Base-by-base conservation (phyloP, 129 eudicot species). In the Chrysanthemum seticuspe region DNA sequence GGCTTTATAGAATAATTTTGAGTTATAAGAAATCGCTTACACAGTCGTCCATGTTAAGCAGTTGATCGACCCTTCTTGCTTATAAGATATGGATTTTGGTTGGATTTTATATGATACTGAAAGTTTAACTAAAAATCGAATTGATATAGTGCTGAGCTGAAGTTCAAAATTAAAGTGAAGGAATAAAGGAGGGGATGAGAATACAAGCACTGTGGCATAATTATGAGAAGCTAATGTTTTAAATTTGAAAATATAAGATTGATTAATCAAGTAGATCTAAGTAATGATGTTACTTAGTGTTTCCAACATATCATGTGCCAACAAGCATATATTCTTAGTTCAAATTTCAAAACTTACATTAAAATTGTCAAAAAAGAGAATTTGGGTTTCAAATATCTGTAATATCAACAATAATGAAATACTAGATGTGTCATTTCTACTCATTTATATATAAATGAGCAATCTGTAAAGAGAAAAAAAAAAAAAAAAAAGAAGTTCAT, bases 241-340 rank as follows among this genome's bases (percentile, higher is more conserved):
- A 25, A 70, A 78, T 71, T 71, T 23, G 31, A 70, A 57, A 78
- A 71, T 59, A 45, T 71, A 65, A 78, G 54, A 45, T 54, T 62
- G 67, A 54, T 71, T 78, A 72, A 78, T 62, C 75, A 16, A 68
- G 47, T 68, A 76, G 78, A 55, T 78, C 73, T 58, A 72, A 45
- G 73, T 78, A 78, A 72, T 78, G 82, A 78, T 78, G 78, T 56
- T 78, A 58, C 72, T 78, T 31, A 27, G 73, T 78, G 78, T 77
- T 78, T 72, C 74, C 62, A 78, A 78, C 82, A 64, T 78, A 71
- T 64, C 82, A 65, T 78, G 82, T 78, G 82, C 73, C 19, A 64
- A 72, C 73, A 72, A 78, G 78, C 78, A 72, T 65, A 72, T 64
- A 72, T 78, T 72, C 77, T 29, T 29, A 23, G 25, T 78, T 27